Percentiles rank a stretch among this genome's conserved stretches.
Conservation (phyloP, 106 monocot genomes). For the Acorus gramineus region DNA sequence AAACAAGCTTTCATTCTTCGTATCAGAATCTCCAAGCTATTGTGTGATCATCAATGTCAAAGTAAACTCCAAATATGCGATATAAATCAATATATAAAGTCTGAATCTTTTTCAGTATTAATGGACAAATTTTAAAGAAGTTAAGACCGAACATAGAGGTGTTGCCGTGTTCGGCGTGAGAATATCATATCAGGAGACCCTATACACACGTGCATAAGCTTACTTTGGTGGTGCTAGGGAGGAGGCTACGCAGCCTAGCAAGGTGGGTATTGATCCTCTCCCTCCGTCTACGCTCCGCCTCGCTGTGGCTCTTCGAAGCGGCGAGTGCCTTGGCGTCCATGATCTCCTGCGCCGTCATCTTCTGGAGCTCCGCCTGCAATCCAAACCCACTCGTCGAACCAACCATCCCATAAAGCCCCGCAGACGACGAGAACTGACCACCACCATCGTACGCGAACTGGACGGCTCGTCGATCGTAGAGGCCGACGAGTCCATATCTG, state of each 20-base stretch:
- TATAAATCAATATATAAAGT: no score
- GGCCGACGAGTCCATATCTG: no score
- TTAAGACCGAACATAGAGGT: no score
- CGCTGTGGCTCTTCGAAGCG: conserved; percentile 96
- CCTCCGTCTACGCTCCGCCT: conserved; percentile 85
- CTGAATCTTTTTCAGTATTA: no score
- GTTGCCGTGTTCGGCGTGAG: no score
- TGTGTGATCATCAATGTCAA: no score
- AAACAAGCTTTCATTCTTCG: no score
- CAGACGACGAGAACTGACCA: not conserved
- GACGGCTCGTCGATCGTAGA: not conserved
- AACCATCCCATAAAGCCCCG: no score
- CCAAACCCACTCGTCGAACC: not conserved
- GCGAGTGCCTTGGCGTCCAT: conserved; percentile 97
- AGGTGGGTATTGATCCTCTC: conserved; percentile 89
- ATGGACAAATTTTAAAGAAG: no score
- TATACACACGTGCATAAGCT: not conserved
- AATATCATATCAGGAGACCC: no score
- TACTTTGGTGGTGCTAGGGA: conserved; percentile 94
- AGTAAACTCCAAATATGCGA: no score
- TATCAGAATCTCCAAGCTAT: no score
- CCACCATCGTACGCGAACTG: conserved; percentile 27
- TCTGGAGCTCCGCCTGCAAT: conserved; percentile 51
- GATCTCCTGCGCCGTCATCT: conserved; percentile 80
- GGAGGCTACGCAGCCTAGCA: conserved; percentile 74